Percentiles rank a stretch among this genome's conserved stretches.
Evolutionary conservation across 1,284 basidiomycete species (phyloP).

Genomic region (Puccinia novopanici): DNA sequence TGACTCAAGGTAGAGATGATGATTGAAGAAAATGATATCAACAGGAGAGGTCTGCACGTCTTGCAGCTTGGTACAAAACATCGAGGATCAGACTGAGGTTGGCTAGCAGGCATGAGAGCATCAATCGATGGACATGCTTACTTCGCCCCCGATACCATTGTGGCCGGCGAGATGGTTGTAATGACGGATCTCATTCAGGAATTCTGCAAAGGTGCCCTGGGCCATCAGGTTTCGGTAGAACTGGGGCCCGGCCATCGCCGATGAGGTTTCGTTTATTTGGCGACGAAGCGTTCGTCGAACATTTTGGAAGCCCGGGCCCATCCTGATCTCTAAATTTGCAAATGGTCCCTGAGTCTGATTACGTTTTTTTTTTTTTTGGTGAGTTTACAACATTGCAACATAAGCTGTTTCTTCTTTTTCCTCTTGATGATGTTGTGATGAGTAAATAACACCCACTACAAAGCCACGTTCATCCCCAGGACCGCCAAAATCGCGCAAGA

Average conservation of each 20-base stretch:
- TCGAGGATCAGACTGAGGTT: neutral
- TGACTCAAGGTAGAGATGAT: slow-evolving; percentile 48
- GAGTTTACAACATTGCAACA: no score
- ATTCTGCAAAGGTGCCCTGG: slow-evolving; percentile 11
- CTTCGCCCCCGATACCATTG: slow-evolving; percentile 26
- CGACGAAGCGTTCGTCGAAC: slow-evolving; percentile 15
- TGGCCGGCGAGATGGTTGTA: slow-evolving; percentile 31
- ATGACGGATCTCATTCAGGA: slow-evolving; percentile 28
- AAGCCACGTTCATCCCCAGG: slow-evolving; percentile 27
- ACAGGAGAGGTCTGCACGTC: slow-evolving; percentile 46
- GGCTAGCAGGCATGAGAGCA: neutral
- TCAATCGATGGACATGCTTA: neutral
- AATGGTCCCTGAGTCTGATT: slow-evolving; percentile 34
- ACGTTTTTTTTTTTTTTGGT: neutral
- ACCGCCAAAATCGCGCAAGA: slow-evolving; percentile 42
- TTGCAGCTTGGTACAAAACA: slow-evolving; percentile 9
- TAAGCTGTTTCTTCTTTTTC: neutral
- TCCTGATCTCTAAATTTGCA: slow-evolving; percentile 1
- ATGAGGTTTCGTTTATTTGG: slow-evolving; percentile 44
- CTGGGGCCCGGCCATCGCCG: slow-evolving; percentile 28
- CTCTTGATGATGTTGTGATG: neutral
- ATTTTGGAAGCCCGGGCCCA: slow-evolving; percentile 37
- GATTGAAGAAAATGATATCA: slow-evolving; percentile 28
- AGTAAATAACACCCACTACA: slow-evolving; percentile 20
- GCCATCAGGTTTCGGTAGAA: slow-evolving; percentile 31